phyloP scores from a whole-genome alignment of 2,329 filamentous ascomycete genomes.

The Pseudopithomyces maydicus region DNA sequence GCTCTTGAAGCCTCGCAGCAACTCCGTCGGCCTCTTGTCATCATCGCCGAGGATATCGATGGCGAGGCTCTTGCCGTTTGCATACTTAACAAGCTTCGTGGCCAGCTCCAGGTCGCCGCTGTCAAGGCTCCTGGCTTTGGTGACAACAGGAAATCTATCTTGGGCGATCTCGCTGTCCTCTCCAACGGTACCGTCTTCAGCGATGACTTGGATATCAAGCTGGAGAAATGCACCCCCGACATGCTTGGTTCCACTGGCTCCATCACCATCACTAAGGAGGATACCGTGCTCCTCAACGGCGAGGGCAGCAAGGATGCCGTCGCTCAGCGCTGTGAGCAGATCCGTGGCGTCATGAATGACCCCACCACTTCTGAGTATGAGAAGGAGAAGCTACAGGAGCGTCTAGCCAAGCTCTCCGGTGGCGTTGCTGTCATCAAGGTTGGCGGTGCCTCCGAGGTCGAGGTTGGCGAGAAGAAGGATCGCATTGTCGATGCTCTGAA shows the following conservation, averaged over 20 bases:
- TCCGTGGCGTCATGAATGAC: conserved; percentile 94
- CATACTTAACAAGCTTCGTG: conserved; percentile 99
- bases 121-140: conserved; percentile 99
- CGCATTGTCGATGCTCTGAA: conserved; percentile 98
- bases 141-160: conserved; percentile 99
- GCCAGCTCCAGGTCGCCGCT: conserved; percentile 96
- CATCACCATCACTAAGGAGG: conserved; percentile 99
- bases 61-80: conserved; percentile 98
- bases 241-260: conserved; percentile 97
- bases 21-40: conserved; percentile 91
- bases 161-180: conserved; percentile 92
- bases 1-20: conserved; percentile 97
- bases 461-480: conserved; percentile 99
- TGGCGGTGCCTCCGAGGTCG: conserved; percentile 94
- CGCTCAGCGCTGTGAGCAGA: conserved; percentile 96
- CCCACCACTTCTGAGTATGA: conserved; percentile 97
- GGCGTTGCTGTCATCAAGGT: conserved; percentile 99
- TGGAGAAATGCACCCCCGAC: conserved; percentile 95
- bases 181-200: conserved; percentile 98
- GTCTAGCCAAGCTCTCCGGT: conserved; percentile 97
- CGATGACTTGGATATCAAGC: conserved; percentile 97
- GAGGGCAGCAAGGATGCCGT: conserved; percentile 95
- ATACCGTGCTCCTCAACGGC: conserved; percentile 97
- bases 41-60: conserved; percentile 99
- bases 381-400: conserved; percentile 99